Conservation (phyloP, 805 yeast genomes). For the Tetrapisispora fleetii region DNA sequence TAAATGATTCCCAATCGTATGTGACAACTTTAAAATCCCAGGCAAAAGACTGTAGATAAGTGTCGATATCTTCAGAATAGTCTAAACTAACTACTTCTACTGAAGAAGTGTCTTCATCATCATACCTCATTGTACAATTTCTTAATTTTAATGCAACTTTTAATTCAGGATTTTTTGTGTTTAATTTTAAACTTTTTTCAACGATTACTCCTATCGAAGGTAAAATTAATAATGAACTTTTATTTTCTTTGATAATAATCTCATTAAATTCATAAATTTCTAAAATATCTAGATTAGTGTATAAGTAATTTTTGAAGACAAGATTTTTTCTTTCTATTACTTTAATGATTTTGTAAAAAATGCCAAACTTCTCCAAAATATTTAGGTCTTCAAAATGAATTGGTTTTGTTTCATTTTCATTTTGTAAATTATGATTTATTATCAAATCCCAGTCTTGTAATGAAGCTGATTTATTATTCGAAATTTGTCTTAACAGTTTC, state of each 20-base stretch:
- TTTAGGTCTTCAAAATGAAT: constrained; percentile 8
- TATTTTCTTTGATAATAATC: constrained; percentile 9
- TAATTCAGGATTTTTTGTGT: constrained; percentile 3
- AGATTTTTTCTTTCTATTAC: constrained; percentile 23
- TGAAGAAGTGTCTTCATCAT: constrained; percentile 8
- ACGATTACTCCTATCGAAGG: constrained; percentile 21
- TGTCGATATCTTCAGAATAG: constrained; percentile 23
- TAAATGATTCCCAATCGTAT: constrained; percentile 20
- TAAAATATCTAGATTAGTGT: constrained; percentile 9
- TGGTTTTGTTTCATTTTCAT: constrained; percentile 3
- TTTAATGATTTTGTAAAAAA: constrained; percentile 20
- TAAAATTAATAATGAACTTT: constrained; percentile 11
- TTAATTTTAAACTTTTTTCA: constrained; percentile 7
- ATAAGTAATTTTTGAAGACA: constrained; percentile 23
- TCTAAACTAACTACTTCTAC: constrained; percentile 22
- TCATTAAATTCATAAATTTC: constrained; percentile 20
- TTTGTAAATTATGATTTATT: constrained; percentile 13
- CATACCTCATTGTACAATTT: constrained; percentile 22
- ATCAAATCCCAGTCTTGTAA: constrained; percentile 21
- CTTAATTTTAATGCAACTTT: constrained; percentile 21
- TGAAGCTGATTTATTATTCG: constrained; percentile 17
- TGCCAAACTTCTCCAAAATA: constrained; percentile 20
- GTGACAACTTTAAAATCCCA: constrained; percentile 18
- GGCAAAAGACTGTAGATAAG: constrained; percentile 18
- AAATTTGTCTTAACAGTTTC: constrained; percentile 16